Conservation (phyloP, 495 filamentous ascomycete species). For the Penicillium ochrochloron region DNA sequence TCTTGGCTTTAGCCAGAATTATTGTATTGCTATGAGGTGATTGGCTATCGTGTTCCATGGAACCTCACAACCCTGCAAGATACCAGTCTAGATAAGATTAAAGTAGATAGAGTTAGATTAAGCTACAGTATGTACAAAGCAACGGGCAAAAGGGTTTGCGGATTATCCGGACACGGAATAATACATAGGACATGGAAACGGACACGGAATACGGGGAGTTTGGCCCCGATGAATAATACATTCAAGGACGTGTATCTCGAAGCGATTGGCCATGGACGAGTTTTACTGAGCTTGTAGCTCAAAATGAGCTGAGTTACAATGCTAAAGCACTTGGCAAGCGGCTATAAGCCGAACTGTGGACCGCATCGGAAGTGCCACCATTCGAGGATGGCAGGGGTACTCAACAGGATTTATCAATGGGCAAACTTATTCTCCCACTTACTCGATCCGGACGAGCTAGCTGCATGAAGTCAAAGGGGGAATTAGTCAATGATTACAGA, state of each 20-base stretch:
- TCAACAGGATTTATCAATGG: background rate
- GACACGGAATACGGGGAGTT: no score
- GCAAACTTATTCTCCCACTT: background rate
- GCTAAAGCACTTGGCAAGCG: constrained; percentile 7
- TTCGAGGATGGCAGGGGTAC: background rate
- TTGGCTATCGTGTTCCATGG: background rate
- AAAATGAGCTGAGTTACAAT: background rate
- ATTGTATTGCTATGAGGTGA: background rate
- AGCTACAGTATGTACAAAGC: background rate
- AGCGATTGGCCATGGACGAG: background rate
- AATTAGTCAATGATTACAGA: constrained; percentile 5
- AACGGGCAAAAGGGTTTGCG: background rate
- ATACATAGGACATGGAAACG: no score
- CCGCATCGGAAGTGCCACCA: background rate
- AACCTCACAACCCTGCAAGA: background rate
- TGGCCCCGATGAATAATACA: background rate
- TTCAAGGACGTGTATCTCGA: background rate
- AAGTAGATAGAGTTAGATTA: background rate
- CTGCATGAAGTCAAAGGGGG: background rate
- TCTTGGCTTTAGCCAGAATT: background rate
- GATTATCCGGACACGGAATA: background rate
- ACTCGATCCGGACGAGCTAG: background rate
- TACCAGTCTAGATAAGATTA: background rate
- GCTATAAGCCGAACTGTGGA: constrained; percentile 1
- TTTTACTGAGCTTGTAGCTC: background rate